Evolutionary conservation across 352 stramenopile genomes (phyloP).

Genomic region (Phytopythium ostracodes): DNA sequence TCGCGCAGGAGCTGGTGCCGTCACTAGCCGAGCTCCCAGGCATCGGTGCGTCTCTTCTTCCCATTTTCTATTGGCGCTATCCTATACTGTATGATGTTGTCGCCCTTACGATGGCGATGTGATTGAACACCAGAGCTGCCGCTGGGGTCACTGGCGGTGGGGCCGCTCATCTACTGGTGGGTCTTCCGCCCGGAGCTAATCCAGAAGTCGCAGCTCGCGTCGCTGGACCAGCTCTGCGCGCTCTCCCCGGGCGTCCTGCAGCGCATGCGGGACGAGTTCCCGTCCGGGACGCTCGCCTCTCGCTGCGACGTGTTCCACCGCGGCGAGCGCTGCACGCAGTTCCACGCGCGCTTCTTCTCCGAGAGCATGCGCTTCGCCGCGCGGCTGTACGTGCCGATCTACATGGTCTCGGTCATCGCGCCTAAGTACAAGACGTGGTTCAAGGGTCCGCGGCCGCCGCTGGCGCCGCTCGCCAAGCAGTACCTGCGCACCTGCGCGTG

Average conservation of each 20-base stretch:
- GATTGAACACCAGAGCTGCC: conserved; percentile 30
- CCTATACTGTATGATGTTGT: too few species aligned
- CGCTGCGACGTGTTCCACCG: conserved; percentile 63
- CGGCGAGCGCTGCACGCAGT: conserved; percentile 33
- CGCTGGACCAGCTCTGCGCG: conserved; percentile 50
- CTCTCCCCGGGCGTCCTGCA: conserved; percentile 23
- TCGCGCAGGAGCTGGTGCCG: conserved; percentile 27
- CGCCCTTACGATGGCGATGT: background rate
- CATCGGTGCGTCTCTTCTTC: conserved; percentile 28
- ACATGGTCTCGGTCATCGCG: conserved; percentile 42
- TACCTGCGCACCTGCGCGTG: conserved; percentile 57
- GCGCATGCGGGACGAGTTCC: conserved; percentile 59
- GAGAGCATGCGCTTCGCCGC: conserved; percentile 36
- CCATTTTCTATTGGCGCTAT: background rate
- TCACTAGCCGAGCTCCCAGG: conserved; percentile 32
- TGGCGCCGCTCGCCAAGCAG: conserved; percentile 28
- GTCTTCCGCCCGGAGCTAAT: conserved; percentile 52
- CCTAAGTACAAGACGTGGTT: conserved; percentile 61
- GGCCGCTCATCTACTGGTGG: conserved; percentile 62
- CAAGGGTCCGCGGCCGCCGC: conserved; percentile 39
- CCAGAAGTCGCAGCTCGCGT: conserved; percentile 33
- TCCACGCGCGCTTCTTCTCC: conserved; percentile 38
- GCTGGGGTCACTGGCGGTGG: conserved; percentile 28
- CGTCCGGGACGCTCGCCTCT: conserved; percentile 28
- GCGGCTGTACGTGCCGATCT: conserved; percentile 64